phyloP scores from a whole-genome alignment of 1,284 basidiomycete genomes.

The Mycosarcoma maydis region DNA sequence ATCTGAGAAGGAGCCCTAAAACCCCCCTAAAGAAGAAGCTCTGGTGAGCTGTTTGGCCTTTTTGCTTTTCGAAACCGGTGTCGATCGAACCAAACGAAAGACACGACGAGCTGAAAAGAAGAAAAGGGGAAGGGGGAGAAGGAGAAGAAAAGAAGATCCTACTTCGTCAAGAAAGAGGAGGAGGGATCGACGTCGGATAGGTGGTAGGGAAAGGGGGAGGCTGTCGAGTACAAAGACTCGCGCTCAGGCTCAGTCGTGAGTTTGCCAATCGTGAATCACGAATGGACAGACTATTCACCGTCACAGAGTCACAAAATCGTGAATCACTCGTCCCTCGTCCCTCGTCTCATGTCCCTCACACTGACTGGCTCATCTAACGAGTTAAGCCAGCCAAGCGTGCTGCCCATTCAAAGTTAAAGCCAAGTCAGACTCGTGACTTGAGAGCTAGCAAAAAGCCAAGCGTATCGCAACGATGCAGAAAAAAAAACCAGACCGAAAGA shows the following conservation, averaged over 20 bases:
- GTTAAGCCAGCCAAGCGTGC: neutral
- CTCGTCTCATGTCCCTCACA: neutral
- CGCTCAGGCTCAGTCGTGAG: neutral
- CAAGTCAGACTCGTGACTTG: too few species aligned
- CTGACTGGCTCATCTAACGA: neutral
- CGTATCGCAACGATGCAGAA: too few species aligned
- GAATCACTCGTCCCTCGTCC: too few species aligned
- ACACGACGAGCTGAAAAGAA: slow-evolving; percentile 9
- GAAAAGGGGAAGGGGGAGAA: slow-evolving; percentile 16
- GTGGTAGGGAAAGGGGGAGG: slow-evolving; percentile 3
- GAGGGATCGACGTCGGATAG: slow-evolving; percentile 29
- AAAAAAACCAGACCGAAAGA: too few species aligned
- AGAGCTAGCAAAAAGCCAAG: too few species aligned
- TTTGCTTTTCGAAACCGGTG: slow-evolving; percentile 7
- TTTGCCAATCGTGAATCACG: too few species aligned
- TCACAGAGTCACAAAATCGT: too few species aligned
- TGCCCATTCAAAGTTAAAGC: neutral
- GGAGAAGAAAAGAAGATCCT: slow-evolving; percentile 22
- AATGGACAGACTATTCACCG: too few species aligned
- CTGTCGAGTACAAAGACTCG: neutral
- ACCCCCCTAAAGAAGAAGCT: slow-evolving; percentile 10
- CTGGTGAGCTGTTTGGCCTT: slow-evolving; percentile 21
- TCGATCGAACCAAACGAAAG: slow-evolving; percentile 29
- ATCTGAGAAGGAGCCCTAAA: slow-evolving; percentile 18
- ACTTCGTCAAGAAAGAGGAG: slow-evolving; percentile 24